phyloP scores from a whole-genome alignment of 495 filamentous ascomycete genomes.

The Lasiosphaeris hirsuta region DNA sequence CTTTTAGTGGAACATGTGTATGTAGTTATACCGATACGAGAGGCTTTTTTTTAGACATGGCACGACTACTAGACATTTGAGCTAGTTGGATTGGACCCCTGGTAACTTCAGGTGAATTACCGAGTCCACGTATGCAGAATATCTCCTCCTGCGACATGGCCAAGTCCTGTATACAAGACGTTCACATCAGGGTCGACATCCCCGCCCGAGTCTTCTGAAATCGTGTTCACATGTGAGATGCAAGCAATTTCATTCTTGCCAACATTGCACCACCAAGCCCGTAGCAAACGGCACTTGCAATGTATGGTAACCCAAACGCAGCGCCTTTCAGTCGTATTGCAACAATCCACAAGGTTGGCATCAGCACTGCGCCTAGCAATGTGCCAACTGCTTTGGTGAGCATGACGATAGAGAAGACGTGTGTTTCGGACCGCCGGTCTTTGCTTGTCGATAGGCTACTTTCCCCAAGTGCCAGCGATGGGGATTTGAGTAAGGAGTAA shows the following conservation, averaged over 20 bases:
- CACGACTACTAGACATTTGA: too few species aligned
- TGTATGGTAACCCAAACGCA: constrained; percentile 31
- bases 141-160: too few species aligned
- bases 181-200: too few species aligned
- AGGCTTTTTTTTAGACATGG: too few species aligned
- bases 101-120: too few species aligned
- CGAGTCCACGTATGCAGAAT: too few species aligned
- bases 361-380: constrained; percentile 38
- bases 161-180: too few species aligned
- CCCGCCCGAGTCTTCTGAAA: too few species aligned
- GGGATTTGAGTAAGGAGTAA: constrained; percentile 38
- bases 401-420: constrained; percentile 47
- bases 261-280: constrained; percentile 18
- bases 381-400: constrained; percentile 43
- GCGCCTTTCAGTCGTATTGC: constrained; percentile 23
- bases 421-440: constrained; percentile 22
- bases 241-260: neutral
- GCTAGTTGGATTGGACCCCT: too few species aligned
- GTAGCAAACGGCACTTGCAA: constrained; percentile 37
- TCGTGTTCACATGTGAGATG: too few species aligned
- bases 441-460: neutral
- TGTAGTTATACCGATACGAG: too few species aligned
- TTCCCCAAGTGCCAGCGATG: constrained; percentile 22
- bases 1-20: too few species aligned
- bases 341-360: constrained; percentile 40